Evolutionary conservation across 805 yeast species (phyloP).

Genomic region (Zygotorulaspora sp.): DNA sequence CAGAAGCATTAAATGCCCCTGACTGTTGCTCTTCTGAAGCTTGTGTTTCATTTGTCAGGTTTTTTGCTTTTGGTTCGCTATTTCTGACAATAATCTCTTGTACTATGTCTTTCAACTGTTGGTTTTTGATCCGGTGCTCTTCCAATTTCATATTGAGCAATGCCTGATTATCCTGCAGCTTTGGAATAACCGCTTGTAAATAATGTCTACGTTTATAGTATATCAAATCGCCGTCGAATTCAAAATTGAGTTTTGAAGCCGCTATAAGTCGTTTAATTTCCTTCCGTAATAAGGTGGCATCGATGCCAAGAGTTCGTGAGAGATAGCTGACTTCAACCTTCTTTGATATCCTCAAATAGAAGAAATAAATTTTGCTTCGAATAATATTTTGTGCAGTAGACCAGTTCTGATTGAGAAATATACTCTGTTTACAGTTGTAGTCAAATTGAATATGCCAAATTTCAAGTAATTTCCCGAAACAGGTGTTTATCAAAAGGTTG

Average conservation of each 20-base stretch:
- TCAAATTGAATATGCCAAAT: slow-evolving; percentile 24
- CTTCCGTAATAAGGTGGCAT: slow-evolving; percentile 13
- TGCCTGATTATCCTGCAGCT: slow-evolving; percentile 9
- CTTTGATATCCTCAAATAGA: slow-evolving; percentile 28
- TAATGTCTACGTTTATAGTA: slow-evolving; percentile 10
- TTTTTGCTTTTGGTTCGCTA: slow-evolving; percentile 1
- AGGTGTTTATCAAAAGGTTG: slow-evolving; percentile 21
- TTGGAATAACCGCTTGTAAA: slow-evolving; percentile 12
- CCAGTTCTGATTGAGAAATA: slow-evolving; percentile 23
- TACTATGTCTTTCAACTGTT: slow-evolving; percentile 10
- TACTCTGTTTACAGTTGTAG: slow-evolving; percentile 14
- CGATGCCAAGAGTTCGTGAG: slow-evolving; percentile 23
- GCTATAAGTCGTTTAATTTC: slow-evolving; percentile 21
- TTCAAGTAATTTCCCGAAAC: slow-evolving; percentile 23
- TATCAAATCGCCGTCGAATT: slow-evolving; percentile 18
- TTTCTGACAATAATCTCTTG: slow-evolving; percentile 16
- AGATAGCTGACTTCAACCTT: slow-evolving; percentile 24
- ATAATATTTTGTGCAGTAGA: slow-evolving; percentile 16
- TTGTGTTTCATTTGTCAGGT: slow-evolving; percentile 1
- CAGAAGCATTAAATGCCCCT: slow-evolving; percentile 1
- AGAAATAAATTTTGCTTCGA: slow-evolving; percentile 29
- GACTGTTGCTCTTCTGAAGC: neutral
- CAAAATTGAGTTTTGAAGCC: slow-evolving; percentile 22
- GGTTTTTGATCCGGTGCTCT: slow-evolving; percentile 7
- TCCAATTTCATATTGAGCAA: slow-evolving; percentile 8